A percentile compares a stretch with the other conserved stretches of the same genome.
These are phyloP conservation scores for Centaurea solstitialis DNA, from an alignment of 129 eudicot genomes.

Conservation along the genomic window DNA sequence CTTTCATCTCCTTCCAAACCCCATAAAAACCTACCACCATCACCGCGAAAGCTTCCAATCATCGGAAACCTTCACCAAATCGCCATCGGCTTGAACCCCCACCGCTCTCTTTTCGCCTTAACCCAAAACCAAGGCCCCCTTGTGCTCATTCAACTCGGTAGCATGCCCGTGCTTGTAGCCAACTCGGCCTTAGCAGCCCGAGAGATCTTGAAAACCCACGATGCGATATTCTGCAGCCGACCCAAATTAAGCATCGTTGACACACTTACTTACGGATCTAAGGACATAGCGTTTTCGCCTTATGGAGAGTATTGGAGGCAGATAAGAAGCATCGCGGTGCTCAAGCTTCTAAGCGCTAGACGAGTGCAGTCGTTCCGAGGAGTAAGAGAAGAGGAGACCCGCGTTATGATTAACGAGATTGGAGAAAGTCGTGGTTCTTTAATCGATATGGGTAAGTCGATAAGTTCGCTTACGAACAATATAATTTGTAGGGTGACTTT, in stretches of 20 bases:
- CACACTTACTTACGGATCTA: conserved; percentile 15
- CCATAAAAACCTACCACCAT: conserved; percentile 32
- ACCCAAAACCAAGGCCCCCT: conserved; percentile 30
- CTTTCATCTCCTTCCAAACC: not conserved
- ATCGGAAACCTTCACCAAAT: conserved; percentile 43
- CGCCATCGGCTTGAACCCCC: conserved; percentile 38
- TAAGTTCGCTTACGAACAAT: conserved; percentile 9
- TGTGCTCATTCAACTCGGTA: conserved; percentile 36
- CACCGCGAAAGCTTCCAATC: conserved; percentile 42
- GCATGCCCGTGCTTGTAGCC: conserved; percentile 29
- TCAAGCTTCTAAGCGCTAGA: conserved; percentile 20
- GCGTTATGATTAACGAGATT: conserved; percentile 25
- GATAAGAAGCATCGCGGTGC: conserved; percentile 17
- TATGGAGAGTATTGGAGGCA: conserved; percentile 48
- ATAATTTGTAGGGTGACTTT: conserved; percentile 28
- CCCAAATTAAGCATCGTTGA: conserved; percentile 10
- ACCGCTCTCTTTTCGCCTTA: conserved; percentile 24
- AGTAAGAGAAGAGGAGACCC: conserved; percentile 34
- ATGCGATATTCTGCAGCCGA: conserved; percentile 21
- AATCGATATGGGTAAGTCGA: conserved; percentile 25
- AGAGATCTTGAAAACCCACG: conserved; percentile 46
- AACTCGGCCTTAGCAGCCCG: conserved; percentile 35
- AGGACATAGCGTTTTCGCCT: conserved; percentile 9
- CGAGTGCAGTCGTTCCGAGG: conserved; percentile 4
- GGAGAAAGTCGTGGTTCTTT: not conserved